Evolutionary conservation across 1,139 yeast genomes (phyloP).

Genomic region (Suhomyces coccinellae): DNA sequence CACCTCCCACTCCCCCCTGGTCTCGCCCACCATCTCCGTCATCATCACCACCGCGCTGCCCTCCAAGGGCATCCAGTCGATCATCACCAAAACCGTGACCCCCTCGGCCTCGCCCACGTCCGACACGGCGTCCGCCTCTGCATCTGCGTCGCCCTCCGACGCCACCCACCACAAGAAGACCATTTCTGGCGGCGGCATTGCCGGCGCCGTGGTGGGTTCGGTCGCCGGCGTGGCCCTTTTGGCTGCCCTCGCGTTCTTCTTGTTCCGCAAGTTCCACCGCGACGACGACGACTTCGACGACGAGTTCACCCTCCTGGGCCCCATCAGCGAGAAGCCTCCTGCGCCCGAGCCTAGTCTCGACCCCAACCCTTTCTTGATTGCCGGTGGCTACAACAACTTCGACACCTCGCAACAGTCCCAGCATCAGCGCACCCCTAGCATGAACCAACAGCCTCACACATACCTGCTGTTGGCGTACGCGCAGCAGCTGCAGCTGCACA

Average conservation of each 20-base stretch:
- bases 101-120: conserved; percentile 12
- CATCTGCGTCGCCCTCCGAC: conserved; percentile 6
- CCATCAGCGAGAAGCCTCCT: conserved; percentile 22
- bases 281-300: conserved; percentile 41
- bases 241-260: conserved; percentile 37
- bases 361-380: conserved; percentile 28
- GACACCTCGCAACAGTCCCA: conserved; percentile 16
- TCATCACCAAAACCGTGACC: conserved; percentile 17
- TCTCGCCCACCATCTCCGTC: conserved; percentile 13
- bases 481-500: conserved; percentile 9
- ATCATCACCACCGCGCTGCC: conserved; percentile 14
- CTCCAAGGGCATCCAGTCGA: conserved; percentile 13
- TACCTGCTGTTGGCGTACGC: conserved; percentile 18
- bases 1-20: conserved; percentile 16
- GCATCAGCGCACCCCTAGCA: conserved; percentile 6
- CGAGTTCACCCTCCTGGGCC: conserved; percentile 39
- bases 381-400: conserved; percentile 21
- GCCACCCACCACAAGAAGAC: conserved; percentile 20
- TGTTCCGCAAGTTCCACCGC: conserved; percentile 37
- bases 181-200: conserved; percentile 66
- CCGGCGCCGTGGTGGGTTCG: conserved; percentile 69
- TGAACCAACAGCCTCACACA: conserved; percentile 11
- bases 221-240: conserved; percentile 46
- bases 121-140: conserved; percentile 4
- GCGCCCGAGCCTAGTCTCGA: conserved; percentile 10